Base-by-base conservation (phyloP, 345 rosid genomes). In the Murraya paniculata region DNA sequence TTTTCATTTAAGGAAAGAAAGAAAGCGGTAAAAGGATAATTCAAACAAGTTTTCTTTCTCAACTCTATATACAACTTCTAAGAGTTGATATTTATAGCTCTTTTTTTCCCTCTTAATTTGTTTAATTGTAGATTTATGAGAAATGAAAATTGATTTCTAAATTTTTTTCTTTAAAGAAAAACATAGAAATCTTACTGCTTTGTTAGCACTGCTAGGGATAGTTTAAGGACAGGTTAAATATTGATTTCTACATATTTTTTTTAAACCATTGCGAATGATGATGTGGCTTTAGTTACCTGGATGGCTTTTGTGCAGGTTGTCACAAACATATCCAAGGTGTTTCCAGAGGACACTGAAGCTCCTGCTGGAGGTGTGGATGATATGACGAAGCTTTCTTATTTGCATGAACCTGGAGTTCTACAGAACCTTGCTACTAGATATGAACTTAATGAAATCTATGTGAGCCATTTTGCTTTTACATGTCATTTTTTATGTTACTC, bases 351-450 rank as follows among this genome's bases (percentile, higher is more conserved):
- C 78, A 89, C 94, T 28, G 98, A 94, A 88, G 94, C 89, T 80
- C 88, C 93, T 14, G 87, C 95, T 14, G 98, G 91, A 67, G 98
- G 98, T 80, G 95, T 91, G 7, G 97, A 94, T 91, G 98, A 94
- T 88, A 94, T 94, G 98, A 92, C 97, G 60, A 92, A 90, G 86
- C 91, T 94, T 74, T 91, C 97, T 57, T 94, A 94, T 81, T 85
- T 94, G 88, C 98, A 94, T 61, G 98, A 94, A 82, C 98, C 98
- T 4, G 98, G 97, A 80, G 98, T 94, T 78, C 80, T 94, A 64
- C 86, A 86, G 71, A 94, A 94, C 80, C 83, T 94, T 82, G 83
- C 90, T 55, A 71, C 90, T 38, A 89, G 98, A 91, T 94, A 94
- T 83, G 94, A 92, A 82, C 94, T 92, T 64, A 92, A 94, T 75